Evolutionary conservation across 345 rosid species (phyloP).

Genomic region (Nephelium lappaceum): DNA sequence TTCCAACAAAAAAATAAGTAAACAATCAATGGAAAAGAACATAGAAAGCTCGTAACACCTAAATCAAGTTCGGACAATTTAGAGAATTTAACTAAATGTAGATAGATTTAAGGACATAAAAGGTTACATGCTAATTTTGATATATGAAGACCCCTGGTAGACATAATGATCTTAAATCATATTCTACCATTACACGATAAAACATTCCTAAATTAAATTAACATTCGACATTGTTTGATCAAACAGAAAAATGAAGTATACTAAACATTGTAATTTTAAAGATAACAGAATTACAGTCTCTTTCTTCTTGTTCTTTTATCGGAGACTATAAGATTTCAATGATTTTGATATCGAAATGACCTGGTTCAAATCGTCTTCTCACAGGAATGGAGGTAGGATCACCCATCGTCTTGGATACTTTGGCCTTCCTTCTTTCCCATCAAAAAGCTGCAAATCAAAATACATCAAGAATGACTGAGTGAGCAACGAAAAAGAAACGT

Average conservation of each 20-base stretch:
- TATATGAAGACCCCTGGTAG: no score
- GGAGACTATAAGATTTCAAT: background rate
- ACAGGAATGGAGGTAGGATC: slow-evolving; percentile 51
- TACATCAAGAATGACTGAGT: background rate
- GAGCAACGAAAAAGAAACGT: background rate
- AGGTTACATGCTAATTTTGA: no score
- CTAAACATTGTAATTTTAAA: background rate
- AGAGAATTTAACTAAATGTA: no score
- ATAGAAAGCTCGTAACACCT: no score
- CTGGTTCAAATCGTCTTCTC: slow-evolving; percentile 1
- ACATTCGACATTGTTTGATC: background rate
- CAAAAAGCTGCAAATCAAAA: slow-evolving; percentile 43
- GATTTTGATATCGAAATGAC: background rate
- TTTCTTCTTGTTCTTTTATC: background rate
- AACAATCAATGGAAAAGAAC: no score
- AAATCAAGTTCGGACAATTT: no score
- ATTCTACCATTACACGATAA: background rate
- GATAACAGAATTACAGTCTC: background rate
- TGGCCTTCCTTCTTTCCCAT: slow-evolving; percentile 56
- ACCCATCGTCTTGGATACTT: slow-evolving; percentile 57
- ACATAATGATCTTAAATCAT: no score
- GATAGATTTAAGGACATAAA: no score
- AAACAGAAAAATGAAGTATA: background rate
- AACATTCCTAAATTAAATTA: background rate
- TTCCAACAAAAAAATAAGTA: no score